Base-by-base conservation (phyloP, 2,329 filamentous ascomycete species). In the Onygena corvina region DNA sequence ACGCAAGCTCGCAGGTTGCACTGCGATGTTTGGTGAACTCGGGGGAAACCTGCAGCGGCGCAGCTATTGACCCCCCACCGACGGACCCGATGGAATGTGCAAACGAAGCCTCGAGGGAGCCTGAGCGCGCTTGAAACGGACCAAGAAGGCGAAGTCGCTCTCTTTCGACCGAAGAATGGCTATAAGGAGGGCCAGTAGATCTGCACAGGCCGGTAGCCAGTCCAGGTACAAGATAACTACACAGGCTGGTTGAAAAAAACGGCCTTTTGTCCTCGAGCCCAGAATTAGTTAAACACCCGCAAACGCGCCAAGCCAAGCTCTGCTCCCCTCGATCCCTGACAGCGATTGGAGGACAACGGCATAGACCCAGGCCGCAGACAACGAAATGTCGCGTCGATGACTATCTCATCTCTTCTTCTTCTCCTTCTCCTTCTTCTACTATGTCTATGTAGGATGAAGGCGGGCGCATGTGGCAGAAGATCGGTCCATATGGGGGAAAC, bases 401-500 rank as follows among this genome's bases (percentile, higher is more conserved):
- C 14, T 16, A 11, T 38, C 34, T 21, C n/a, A n/a, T 18, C 14
- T 38, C 18, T 38, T 38, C 25, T 3, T 25, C 25, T 44, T n/a
- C 12, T 44, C 12, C 16, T 44, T 4, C 23, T 44, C 7, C 25
- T 44, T 44, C 2, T 44, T 44, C 8, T 3, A 4, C 11, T 27
- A 12, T 44, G 25, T 44, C 16, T 29, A 14, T 44, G 12, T 44
- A 25, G 31, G 27, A 33, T 18, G 35, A 50, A 25, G 40, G 50
- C 50, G 50, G 50, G 44, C 21, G 34, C 12, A 20, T 12, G 31
- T 34, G 45, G 48, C 50, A 52, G 46, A 52, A 51, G 9, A 8
- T 38, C 20, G 25, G 29, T 21, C 36, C 36, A 12, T 23, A n/a
- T 12, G 3, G n/a, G 36, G 36, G 25, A 40, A 40, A 5, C 9